Conservation (phyloP, 2,329 filamentous ascomycete genomes). For the Hypocreales sp. region DNA sequence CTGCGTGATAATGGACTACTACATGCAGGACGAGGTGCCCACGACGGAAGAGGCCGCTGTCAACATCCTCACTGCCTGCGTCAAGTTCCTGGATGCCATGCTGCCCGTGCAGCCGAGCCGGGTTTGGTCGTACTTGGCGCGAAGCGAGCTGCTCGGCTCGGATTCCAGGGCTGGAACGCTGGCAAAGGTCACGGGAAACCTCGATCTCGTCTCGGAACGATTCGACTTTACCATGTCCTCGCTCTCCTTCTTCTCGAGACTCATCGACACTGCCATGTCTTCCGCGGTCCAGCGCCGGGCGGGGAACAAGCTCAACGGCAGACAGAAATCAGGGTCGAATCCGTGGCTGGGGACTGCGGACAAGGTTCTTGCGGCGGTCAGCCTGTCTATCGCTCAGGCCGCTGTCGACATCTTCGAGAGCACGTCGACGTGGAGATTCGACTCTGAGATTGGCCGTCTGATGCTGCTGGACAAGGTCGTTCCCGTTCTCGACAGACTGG, state of each 20-base stretch:
- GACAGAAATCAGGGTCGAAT: conserved; percentile 30
- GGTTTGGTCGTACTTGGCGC: conserved; percentile 78
- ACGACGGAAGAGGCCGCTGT: conserved; percentile 50
- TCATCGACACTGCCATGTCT: conserved; percentile 60
- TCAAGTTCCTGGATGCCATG: conserved; percentile 65
- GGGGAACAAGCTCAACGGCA: conserved; percentile 29
- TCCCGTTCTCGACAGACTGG: conserved; percentile 52
- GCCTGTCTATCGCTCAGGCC: conserved; percentile 57
- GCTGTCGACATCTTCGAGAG: conserved; percentile 77
- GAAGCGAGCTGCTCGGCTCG: conserved; percentile 64
- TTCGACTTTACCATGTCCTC: conserved; percentile 66
- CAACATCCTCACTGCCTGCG: conserved; percentile 51
- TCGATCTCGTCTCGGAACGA: conserved; percentile 62
- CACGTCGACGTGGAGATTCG: conserved; percentile 73
- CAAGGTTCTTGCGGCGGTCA: conserved; percentile 56
- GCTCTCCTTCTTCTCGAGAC: conserved; percentile 54
- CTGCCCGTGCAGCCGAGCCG: conserved; percentile 62
- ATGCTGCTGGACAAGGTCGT: conserved; percentile 54
- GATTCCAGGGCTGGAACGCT: conserved; percentile 65
- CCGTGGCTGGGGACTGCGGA: conserved; percentile 62
- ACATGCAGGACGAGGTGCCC: conserved; percentile 39
- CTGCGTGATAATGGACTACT: conserved; percentile 69
- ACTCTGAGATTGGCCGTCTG: conserved; percentile 48
- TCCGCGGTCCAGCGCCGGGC: conserved; percentile 53
- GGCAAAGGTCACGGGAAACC: conserved; percentile 61